phyloP scores from a whole-genome alignment of 2,329 filamentous ascomycete species.

The Talaromyces sp. region DNA sequence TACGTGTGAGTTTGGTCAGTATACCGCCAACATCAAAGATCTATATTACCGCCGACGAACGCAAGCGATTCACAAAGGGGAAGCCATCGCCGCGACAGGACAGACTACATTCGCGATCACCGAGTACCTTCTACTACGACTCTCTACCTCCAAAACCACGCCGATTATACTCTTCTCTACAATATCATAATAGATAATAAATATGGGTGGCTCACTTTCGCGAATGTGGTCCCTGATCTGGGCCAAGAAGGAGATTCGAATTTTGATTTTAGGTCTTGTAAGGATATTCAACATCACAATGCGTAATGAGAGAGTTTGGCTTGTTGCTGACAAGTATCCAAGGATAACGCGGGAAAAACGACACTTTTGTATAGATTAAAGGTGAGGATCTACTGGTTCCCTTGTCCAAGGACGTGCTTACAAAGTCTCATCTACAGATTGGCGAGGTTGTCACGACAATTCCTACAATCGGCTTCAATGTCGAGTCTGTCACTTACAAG shows the following conservation, averaged over 20 bases:
- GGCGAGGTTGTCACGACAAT: constrained; percentile 99
- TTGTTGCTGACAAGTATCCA: constrained; percentile 20
- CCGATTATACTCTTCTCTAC: background rate
- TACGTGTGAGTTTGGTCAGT: background rate
- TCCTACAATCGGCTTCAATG: constrained; percentile 98
- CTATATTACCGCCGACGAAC: background rate
- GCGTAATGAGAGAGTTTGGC: background rate
- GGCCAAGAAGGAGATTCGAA: constrained; percentile 96
- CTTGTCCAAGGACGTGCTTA: constrained; percentile 12
- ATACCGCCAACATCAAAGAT: background rate
- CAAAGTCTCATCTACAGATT: constrained; percentile 57
- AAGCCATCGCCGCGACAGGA: background rate
- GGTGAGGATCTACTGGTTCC: constrained; percentile 49
- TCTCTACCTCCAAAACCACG: background rate
- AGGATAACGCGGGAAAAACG: constrained; percentile 99
- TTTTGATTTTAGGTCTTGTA: constrained; percentile 91
- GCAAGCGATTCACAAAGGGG: background rate
- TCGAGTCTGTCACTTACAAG: constrained; percentile 97
- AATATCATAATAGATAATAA: constrained; percentile 19
- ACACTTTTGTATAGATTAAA: constrained; percentile 94
- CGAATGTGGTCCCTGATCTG: constrained; percentile 70
- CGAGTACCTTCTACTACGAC: background rate
- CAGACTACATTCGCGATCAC: constrained; percentile 3
- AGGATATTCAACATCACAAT: constrained; percentile 29
- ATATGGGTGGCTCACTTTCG: constrained; percentile 57